Percentiles rank a stretch among this genome's conserved stretches.
Conservation (phyloP, 257 asterid genomes). For the Penstemon barbatus region DNA sequence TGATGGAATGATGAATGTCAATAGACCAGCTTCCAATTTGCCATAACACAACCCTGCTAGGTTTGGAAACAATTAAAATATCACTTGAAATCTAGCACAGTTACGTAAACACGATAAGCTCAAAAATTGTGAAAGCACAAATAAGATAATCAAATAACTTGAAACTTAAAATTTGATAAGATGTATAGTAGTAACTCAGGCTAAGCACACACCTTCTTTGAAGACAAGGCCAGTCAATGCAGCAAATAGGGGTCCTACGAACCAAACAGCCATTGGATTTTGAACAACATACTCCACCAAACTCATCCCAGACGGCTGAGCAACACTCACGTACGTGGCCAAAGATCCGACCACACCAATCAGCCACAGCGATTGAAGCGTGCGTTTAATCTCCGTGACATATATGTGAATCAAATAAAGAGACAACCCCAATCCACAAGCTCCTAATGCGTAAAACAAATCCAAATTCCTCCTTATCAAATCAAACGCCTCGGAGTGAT, state of each 20-base stretch:
- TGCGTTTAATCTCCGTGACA: slow-evolving; percentile 84
- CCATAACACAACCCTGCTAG: slow-evolving; percentile 78
- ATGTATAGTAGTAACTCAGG: background rate
- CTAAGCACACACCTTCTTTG: slow-evolving; percentile 69
- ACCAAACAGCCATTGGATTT: slow-evolving; percentile 79
- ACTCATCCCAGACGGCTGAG: slow-evolving; percentile 62
- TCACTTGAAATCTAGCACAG: background rate
- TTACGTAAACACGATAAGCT: background rate
- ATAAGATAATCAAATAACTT: background rate
- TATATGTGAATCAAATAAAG: slow-evolving; percentile 82
- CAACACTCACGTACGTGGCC: slow-evolving; percentile 53
- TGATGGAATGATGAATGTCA: slow-evolving; percentile 81
- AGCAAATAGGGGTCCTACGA: slow-evolving; percentile 93
- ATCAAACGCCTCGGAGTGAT: slow-evolving; percentile 32
- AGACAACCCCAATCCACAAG: slow-evolving; percentile 77
- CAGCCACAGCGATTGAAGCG: slow-evolving; percentile 80
- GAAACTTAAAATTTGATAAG: background rate
- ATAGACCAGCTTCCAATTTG: slow-evolving; percentile 76
- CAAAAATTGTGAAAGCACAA: background rate
- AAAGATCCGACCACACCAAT: slow-evolving; percentile 73
- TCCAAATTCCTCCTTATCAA: slow-evolving; percentile 44
- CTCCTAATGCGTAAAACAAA: slow-evolving; percentile 61
- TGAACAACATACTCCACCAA: slow-evolving; percentile 73
- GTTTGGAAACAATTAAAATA: background rate
- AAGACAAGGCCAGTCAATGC: slow-evolving; percentile 88